A percentile compares a stretch with the other conserved stretches of the same genome.
These are phyloP conservation scores for Furcasterigmium furcatum DNA, from an alignment of 2,329 filamentous ascomycete species.

Conservation along the genomic window DNA sequence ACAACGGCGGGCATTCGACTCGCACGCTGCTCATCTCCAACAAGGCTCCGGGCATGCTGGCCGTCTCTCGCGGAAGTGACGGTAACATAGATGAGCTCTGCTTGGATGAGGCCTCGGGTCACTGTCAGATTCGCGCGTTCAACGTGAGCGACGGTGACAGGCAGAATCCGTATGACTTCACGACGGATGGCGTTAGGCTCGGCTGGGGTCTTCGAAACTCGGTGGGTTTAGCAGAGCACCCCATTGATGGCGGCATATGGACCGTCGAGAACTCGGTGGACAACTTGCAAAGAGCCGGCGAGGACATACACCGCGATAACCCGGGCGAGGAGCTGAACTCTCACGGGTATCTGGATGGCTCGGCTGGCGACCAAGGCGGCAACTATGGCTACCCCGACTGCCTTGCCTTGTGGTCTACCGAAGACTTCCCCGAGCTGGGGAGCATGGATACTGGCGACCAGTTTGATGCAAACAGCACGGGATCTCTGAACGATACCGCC, in stretches of 20 bases:
- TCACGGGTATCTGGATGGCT: constrained; percentile 50
- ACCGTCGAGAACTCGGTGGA: constrained; percentile 67
- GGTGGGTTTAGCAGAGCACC: constrained; percentile 62
- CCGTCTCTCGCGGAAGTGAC: constrained; percentile 60
- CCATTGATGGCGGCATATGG: constrained; percentile 43
- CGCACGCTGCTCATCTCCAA: constrained; percentile 59
- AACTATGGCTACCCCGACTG: constrained; percentile 74
- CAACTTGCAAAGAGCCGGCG: constrained; percentile 47
- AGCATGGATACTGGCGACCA: constrained; percentile 43
- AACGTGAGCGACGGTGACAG: constrained; percentile 20
- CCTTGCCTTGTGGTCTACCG: constrained; percentile 61
- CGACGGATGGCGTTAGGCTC: constrained; percentile 39
- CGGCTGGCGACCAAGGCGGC: constrained; percentile 25
- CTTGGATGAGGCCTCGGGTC: constrained; percentile 43
- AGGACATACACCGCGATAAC: constrained; percentile 62
- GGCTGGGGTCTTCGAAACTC: constrained; percentile 70
- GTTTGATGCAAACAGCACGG: constrained; percentile 29
- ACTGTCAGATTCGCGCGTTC: constrained; percentile 57
- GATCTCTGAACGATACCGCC: constrained; percentile 33
- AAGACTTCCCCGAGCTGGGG: constrained; percentile 28
- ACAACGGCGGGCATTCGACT: constrained; percentile 52
- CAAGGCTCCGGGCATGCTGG: constrained; percentile 45
- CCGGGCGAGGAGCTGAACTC: constrained; percentile 72
- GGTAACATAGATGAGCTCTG: constrained; percentile 54
- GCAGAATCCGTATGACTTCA: constrained; percentile 28